Conservation (phyloP, 306 rosid genomes). For the Rosa rugosa region DNA sequence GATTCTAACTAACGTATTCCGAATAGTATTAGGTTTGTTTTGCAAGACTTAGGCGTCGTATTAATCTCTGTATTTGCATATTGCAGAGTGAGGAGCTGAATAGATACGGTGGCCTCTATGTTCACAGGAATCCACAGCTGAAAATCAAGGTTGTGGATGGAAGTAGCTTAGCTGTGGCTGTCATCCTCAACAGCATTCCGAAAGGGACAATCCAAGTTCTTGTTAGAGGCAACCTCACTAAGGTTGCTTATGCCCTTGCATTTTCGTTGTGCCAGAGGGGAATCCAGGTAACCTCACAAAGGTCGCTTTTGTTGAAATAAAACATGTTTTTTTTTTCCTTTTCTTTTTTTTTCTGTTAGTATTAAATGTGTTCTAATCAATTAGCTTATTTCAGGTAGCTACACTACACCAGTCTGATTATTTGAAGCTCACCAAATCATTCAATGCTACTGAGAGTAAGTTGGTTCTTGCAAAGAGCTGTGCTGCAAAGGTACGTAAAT, state of each 20-base stretch:
- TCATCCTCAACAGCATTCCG: slow-evolving; percentile 56
- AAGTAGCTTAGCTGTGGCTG: slow-evolving; percentile 65
- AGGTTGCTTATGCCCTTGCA: slow-evolving; percentile 64
- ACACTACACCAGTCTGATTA: slow-evolving; percentile 40
- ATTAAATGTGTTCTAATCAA: background rate
- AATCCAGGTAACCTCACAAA: slow-evolving; percentile 46
- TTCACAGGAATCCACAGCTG: slow-evolving; percentile 47
- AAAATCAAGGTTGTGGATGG: slow-evolving; percentile 74
- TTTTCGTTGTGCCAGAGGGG: slow-evolving; percentile 50
- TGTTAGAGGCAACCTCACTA: slow-evolving; percentile 64
- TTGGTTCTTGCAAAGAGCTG: slow-evolving; percentile 41
- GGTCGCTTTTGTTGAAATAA: background rate
- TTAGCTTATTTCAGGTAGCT: slow-evolving; percentile 37
- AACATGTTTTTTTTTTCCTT: background rate
- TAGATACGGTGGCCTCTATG: slow-evolving; percentile 53
- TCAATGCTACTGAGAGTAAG: slow-evolving; percentile 25
- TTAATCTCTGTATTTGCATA: background rate
- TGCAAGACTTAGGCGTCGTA: background rate
- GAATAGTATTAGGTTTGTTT: background rate
- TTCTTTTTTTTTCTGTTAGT: background rate
- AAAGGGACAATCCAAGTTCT: slow-evolving; percentile 61
- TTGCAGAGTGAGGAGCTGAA: slow-evolving; percentile 67
- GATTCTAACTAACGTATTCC: too few species aligned
- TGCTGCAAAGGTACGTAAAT: slow-evolving; percentile 40
- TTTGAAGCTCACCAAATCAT: slow-evolving; percentile 41